A percentile compares a stretch with the other conserved stretches of the same genome.
These are phyloP conservation scores for Serendipita sp. DNA, from an alignment of 768 basidiomycete genomes.

Conservation along the genomic window DNA sequence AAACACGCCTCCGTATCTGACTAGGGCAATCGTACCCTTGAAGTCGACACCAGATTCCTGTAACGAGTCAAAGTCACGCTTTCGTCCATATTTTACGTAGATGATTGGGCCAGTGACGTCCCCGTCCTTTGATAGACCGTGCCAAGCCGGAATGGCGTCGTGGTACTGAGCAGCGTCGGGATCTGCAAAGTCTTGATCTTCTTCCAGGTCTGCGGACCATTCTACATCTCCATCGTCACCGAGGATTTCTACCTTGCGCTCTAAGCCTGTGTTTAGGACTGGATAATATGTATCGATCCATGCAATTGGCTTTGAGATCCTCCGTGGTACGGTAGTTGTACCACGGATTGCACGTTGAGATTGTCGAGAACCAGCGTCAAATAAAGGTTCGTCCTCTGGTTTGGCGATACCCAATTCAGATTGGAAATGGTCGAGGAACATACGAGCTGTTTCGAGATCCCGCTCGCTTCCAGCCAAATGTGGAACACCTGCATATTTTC, in stretches of 20 bases:
- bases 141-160: slow-evolving; percentile 64
- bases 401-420: slow-evolving; percentile 33
- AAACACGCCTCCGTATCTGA: slow-evolving; percentile 60
- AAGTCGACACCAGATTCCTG: slow-evolving; percentile 50
- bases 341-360: slow-evolving; percentile 38
- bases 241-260: slow-evolving; percentile 51
- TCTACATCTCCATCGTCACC: slow-evolving; percentile 33
- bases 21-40: slow-evolving; percentile 60
- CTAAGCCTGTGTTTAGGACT: slow-evolving; percentile 61
- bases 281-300: slow-evolving; percentile 89
- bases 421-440: slow-evolving; percentile 53
- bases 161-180: slow-evolving; percentile 51
- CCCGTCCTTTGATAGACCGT: slow-evolving; percentile 66
- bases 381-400: slow-evolving; percentile 34
- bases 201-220: slow-evolving; percentile 61
- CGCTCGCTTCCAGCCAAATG: slow-evolving; percentile 53
- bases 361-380: slow-evolving; percentile 47
- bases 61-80: slow-evolving; percentile 57
- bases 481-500: slow-evolving; percentile 46
- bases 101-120: slow-evolving; percentile 53
- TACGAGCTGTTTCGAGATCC: slow-evolving; percentile 47
- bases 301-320: slow-evolving; percentile 35
- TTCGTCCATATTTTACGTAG: slow-evolving; percentile 68
- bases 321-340: slow-evolving; percentile 29
- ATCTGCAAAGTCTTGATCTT: slow-evolving; percentile 60